Evolutionary conservation across 140 eudicot species (phyloP).

Genomic region (Ambrosia hybrid): DNA sequence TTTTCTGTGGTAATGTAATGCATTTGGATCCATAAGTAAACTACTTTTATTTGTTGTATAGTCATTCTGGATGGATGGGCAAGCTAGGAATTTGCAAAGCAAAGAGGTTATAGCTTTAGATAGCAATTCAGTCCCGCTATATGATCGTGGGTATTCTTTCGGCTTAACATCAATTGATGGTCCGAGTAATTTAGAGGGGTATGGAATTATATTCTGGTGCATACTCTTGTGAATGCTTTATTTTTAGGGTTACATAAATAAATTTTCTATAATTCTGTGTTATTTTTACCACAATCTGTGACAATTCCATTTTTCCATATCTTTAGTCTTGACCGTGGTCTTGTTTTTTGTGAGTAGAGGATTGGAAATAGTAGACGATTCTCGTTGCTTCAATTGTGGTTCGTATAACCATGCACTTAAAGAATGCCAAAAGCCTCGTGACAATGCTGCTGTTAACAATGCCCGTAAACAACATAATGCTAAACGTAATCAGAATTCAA

Average conservation of each 20-base stretch:
- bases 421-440: conserved; percentile 94
- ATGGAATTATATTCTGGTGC: conserved; percentile 27
- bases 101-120: conserved; percentile 54
- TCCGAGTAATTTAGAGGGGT: conserved; percentile 57
- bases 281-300: not conserved
- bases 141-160: conserved; percentile 81
- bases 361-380: conserved; percentile 51
- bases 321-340: conserved; percentile 3
- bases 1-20: not conserved
- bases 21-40: not conserved
- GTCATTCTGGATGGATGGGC: conserved; percentile 90
- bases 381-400: conserved; percentile 95
- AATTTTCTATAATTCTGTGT: not conserved
- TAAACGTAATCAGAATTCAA: conserved; percentile 63
- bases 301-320: not conserved
- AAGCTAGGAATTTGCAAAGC: conserved; percentile 49
- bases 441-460: conserved; percentile 67
- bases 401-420: conserved; percentile 80
- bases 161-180: conserved; percentile 63
- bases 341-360: conserved; percentile 37
- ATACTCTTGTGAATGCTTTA: not conserved
- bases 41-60: conserved; percentile 29
- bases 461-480: conserved; percentile 77
- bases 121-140: conserved; percentile 72
- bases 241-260: conserved; percentile 5